These are phyloP conservation scores for Thalassiosira mediterranea DNA, from an alignment of 352 stramenopile species.

Conservation along the genomic window DNA sequence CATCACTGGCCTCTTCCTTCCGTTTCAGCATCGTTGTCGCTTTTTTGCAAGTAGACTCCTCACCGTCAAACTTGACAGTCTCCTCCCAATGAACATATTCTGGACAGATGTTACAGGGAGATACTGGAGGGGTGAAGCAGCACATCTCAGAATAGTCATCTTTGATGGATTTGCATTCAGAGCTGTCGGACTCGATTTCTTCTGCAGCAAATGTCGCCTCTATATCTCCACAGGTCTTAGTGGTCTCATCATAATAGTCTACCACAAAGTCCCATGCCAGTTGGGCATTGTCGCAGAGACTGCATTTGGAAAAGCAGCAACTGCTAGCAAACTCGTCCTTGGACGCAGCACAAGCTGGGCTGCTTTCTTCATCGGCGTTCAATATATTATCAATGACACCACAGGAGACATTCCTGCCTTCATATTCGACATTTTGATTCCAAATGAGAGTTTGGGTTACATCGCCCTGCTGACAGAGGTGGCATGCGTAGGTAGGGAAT, in stretches of 20 bases:
- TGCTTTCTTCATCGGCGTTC: slow-evolving; percentile 47
- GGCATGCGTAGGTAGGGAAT: slow-evolving; percentile 45
- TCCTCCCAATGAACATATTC: slow-evolving; percentile 60
- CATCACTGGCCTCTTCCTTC: slow-evolving; percentile 46
- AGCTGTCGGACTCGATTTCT: slow-evolving; percentile 38
- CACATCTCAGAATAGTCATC: slow-evolving; percentile 51
- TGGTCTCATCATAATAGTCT: slow-evolving; percentile 44
- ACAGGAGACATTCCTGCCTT: slow-evolving; percentile 52
- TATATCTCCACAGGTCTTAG: slow-evolving; percentile 61
- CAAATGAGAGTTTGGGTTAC: slow-evolving; percentile 42
- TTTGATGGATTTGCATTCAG: slow-evolving; percentile 43
- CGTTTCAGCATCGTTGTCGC: slow-evolving; percentile 50
- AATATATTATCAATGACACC: slow-evolving; percentile 58
- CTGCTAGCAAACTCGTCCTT: slow-evolving; percentile 37
- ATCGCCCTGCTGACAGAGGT: slow-evolving; percentile 46
- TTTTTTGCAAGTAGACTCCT: slow-evolving; percentile 56
- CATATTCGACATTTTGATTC: slow-evolving; percentile 35
- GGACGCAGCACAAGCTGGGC: slow-evolving; percentile 27
- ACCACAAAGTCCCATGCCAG: slow-evolving; percentile 57
- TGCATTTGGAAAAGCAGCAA: slow-evolving; percentile 67
- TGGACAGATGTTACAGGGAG: slow-evolving; percentile 54
- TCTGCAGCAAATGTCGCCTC: slow-evolving; percentile 55
- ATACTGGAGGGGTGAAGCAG: slow-evolving; percentile 50
- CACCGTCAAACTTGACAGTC: slow-evolving; percentile 49
- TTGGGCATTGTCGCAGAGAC: slow-evolving; percentile 43